These are phyloP conservation scores for Phyllosticta paracitricarpa DNA, from an alignment of 2,329 filamentous ascomycete genomes.

Conservation along the genomic window DNA sequence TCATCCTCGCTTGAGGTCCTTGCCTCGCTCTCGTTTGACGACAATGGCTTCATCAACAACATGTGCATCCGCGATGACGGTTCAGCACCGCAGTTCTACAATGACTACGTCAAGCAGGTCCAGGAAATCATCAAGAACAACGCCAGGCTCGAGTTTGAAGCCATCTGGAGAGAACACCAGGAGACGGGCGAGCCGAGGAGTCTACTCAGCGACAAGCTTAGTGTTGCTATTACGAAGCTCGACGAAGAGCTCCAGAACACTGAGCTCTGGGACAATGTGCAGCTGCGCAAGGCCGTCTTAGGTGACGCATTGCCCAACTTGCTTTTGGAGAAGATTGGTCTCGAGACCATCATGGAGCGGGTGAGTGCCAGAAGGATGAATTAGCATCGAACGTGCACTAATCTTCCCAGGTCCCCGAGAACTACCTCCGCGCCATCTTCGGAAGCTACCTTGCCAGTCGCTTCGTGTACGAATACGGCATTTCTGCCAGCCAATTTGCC, in stretches of 20 bases:
- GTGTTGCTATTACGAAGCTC: conserved; percentile 85
- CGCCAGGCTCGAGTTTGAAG: conserved; percentile 88
- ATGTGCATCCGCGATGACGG: conserved; percentile 83
- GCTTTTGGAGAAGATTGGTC: conserved; percentile 77
- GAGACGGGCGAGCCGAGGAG: conserved; percentile 69
- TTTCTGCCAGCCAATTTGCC: conserved; percentile 86
- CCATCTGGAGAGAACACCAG: conserved; percentile 92
- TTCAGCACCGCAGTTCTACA: conserved; percentile 79
- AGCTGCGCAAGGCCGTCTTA: conserved; percentile 68
- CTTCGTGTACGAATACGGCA: conserved; percentile 94
- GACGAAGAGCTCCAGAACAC: conserved; percentile 94
- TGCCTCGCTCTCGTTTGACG: conserved; percentile 88
- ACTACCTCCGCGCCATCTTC: conserved; percentile 89
- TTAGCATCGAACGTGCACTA: conserved; percentile 11
- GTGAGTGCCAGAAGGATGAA: conserved; percentile 37
- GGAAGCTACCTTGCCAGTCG: conserved; percentile 89
- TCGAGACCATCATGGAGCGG: conserved; percentile 75
- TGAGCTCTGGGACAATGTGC: conserved; percentile 77
- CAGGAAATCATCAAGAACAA: conserved; percentile 88
- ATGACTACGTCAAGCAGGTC: conserved; percentile 83
- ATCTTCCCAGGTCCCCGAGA: conserved; percentile 60
- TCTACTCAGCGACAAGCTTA: conserved; percentile 84
- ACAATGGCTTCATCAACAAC: conserved; percentile 75
- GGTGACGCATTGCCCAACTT: conserved; percentile 77
- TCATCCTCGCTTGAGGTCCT: conserved; percentile 95